These are phyloP conservation scores for Geosmithia flava DNA, from an alignment of 2,329 filamentous ascomycete species.

Conservation along the genomic window DNA sequence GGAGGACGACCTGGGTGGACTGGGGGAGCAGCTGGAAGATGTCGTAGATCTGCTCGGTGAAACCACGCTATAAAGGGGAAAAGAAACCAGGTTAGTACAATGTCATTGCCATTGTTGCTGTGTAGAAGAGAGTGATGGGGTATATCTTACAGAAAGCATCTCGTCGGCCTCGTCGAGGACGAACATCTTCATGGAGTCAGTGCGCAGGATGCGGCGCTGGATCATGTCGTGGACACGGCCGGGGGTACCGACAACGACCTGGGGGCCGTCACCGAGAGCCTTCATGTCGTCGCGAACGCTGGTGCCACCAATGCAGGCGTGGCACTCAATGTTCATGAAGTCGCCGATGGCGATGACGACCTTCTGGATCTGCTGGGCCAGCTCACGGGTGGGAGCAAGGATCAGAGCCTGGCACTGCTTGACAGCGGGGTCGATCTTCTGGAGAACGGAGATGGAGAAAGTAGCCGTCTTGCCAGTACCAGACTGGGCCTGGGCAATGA, in stretches of 20 bases:
- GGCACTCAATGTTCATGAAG: conserved; percentile 99
- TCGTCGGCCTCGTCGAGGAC: conserved; percentile 99
- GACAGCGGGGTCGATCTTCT: conserved; percentile 92
- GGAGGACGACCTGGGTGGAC: conserved; percentile 94
- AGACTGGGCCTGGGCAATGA: conserved; percentile 98
- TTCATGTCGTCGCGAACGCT: conserved; percentile 98
- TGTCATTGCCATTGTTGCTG: too few species aligned
- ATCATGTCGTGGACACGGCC: conserved; percentile 99
- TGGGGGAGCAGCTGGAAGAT: conserved; percentile 98
- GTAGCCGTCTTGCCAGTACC: conserved; percentile 99
- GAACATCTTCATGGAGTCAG: conserved; percentile 99
- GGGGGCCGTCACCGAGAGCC: conserved; percentile 87
- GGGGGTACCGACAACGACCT: conserved; percentile 95
- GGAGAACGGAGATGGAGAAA: conserved; percentile 97
- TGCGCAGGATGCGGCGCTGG: conserved; percentile 92
- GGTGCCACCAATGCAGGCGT: conserved; percentile 98
- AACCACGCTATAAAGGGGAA: conserved; percentile 63
- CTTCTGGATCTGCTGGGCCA: conserved; percentile 99
- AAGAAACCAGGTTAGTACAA: neutral
- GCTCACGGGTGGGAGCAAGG: conserved; percentile 93
- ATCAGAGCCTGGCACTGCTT: conserved; percentile 98
- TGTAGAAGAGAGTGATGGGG: neutral
- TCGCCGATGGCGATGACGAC: conserved; percentile 97
- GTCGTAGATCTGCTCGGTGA: conserved; percentile 99
- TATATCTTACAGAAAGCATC: conserved; percentile 70